A percentile compares a stretch with the other conserved stretches of the same genome.
Conservation (phyloP, 2,329 filamentous ascomycete species). For the Fusarium subglutinans region DNA sequence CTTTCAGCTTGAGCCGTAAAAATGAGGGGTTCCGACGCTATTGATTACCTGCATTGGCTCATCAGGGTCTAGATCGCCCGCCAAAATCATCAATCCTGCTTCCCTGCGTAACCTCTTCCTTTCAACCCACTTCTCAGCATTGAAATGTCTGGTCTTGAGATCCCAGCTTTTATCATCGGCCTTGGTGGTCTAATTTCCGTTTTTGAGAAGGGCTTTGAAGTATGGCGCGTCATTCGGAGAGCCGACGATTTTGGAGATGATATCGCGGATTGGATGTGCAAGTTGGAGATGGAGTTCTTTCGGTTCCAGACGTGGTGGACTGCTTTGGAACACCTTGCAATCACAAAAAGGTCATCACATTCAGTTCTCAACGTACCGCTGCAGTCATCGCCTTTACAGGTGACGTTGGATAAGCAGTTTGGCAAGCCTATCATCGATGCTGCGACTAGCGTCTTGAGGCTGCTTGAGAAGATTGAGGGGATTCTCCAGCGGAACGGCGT, state of each 20-base stretch:
- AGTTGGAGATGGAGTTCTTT: constrained; percentile 1
- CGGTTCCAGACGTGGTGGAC: not conserved
- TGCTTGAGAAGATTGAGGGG: not conserved
- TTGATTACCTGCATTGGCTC: not conserved
- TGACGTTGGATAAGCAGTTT: not conserved
- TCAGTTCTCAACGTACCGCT: not conserved
- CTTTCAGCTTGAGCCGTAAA: not conserved
- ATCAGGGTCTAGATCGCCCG: not conserved
- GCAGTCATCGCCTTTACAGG: not conserved
- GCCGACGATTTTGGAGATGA: not conserved
- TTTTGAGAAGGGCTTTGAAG: not conserved
- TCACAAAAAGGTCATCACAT: not conserved
- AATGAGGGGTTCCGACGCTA: not conserved
- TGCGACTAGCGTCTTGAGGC: not conserved
- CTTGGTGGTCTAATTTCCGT: not conserved
- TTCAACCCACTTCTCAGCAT: not conserved
- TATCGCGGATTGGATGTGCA: not conserved
- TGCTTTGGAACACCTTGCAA: not conserved
- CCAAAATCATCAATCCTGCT: not conserved
- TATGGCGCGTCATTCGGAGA: not conserved
- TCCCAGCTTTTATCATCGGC: not conserved
- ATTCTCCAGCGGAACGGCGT: not conserved
- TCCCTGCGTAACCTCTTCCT: not conserved
- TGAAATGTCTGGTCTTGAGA: not conserved
- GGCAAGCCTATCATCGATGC: not conserved